Evolutionary conservation across 148 eudicot species (phyloP).

Genomic region (Silene conica): DNA sequence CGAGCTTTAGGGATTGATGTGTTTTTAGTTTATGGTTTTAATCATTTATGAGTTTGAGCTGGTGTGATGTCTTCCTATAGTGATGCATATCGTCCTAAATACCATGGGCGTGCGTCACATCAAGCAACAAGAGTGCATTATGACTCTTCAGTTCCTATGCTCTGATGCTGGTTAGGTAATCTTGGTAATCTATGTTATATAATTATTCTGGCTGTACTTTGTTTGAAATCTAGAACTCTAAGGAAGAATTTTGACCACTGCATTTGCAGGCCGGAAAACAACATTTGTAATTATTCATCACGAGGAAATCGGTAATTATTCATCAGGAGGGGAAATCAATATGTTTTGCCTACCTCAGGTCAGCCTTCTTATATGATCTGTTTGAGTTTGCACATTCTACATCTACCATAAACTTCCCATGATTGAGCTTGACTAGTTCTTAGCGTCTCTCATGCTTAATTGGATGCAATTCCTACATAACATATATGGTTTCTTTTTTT

Average conservation of each 20-base stretch:
- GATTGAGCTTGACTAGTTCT: background rate
- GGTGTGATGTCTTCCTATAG: background rate
- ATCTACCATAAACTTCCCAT: no score
- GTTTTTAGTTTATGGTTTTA: background rate
- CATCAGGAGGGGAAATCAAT: background rate
- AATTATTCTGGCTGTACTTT: background rate
- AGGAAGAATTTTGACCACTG: background rate
- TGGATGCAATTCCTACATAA: background rate
- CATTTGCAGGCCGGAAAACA: background rate
- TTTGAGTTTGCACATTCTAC: background rate
- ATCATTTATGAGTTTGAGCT: background rate
- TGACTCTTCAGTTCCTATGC: background rate
- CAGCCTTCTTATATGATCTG: background rate
- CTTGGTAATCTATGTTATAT: background rate
- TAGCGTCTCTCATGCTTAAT: background rate
- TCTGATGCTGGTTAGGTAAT: slow-evolving; percentile 6
- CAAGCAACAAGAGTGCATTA: background rate
- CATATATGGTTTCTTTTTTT: background rate
- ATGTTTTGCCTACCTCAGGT: background rate
- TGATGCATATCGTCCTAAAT: background rate
- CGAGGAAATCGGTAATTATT: background rate
- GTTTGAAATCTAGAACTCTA: background rate
- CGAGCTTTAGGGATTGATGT: background rate
- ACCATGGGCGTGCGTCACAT: background rate
- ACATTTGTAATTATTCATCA: background rate